phyloP scores from a whole-genome alignment of 805 yeast species.

The Wickerhamiella domercqiae region DNA sequence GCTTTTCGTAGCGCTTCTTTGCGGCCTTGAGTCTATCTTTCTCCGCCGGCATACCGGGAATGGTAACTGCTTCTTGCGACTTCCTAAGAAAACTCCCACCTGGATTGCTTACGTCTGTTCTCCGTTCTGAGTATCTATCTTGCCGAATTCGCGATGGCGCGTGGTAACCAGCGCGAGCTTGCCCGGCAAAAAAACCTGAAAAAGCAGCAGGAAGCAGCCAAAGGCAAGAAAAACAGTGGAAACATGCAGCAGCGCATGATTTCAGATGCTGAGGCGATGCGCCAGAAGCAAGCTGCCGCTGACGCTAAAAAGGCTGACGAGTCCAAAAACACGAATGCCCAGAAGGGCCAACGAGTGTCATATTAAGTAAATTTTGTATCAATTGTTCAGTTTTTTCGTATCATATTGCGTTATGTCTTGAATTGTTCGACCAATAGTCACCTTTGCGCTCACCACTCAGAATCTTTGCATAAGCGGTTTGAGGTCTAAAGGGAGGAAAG shows the following conservation, averaged over 20 bases:
- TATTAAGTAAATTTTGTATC: not conserved
- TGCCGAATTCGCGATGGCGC: constrained; percentile 67
- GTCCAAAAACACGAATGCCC: constrained; percentile 4
- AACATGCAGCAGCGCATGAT: constrained; percentile 80
- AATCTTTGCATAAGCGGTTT: no score
- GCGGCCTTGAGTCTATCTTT: constrained; percentile 56
- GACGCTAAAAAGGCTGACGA: constrained; percentile 23
- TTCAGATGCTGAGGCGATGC: constrained; percentile 75
- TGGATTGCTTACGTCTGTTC: no score
- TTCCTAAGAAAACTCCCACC: no score
- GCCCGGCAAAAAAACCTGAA: constrained; percentile 81
- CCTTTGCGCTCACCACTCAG: no score
- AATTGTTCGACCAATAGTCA: no score
- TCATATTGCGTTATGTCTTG: not conserved
- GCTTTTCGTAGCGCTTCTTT: constrained; percentile 53
- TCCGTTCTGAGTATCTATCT: no score
- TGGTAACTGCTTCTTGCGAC: no score
- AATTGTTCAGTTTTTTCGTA: not conserved
- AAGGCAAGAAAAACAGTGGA: constrained; percentile 53
- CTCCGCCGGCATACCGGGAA: constrained; percentile 3
- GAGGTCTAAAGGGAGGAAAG: no score
- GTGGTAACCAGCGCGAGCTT: constrained; percentile 93
- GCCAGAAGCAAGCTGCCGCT: constrained; percentile 78
- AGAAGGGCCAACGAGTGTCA: constrained; percentile 5
- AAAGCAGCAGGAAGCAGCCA: constrained; percentile 40